A percentile compares a stretch with the other conserved stretches of the same genome.
Evolutionary conservation across 495 filamentous ascomycete genomes (phyloP).

Genomic region (Hyaloscypha hepaticicola): DNA sequence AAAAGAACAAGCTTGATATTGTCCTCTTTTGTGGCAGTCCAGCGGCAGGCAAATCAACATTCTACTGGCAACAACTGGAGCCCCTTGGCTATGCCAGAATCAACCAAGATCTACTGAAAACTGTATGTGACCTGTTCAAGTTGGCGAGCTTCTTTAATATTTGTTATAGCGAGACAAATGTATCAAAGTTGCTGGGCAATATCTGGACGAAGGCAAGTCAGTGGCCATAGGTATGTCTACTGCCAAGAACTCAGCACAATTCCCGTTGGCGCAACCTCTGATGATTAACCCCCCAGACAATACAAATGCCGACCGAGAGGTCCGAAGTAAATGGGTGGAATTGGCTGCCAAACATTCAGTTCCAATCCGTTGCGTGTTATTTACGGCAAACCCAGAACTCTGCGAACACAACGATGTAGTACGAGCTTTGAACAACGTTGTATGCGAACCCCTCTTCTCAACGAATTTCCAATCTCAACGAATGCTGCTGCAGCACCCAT

Average conservation of each 20-base stretch:
- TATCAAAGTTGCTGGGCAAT: slow-evolving; percentile 68
- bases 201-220: slow-evolving; percentile 61
- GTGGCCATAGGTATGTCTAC: slow-evolving; percentile 69
- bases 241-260: neutral
- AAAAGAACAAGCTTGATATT: slow-evolving; percentile 66
- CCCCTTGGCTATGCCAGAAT: slow-evolving; percentile 80
- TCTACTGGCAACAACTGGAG: slow-evolving; percentile 76
- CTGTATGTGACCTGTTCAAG: slow-evolving; percentile 44
- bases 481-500: neutral
- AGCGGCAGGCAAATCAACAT: slow-evolving; percentile 86
- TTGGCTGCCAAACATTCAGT: slow-evolving; percentile 68
- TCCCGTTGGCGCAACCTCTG: neutral
- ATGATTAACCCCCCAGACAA: slow-evolving; percentile 62
- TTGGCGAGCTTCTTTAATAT: neutral
- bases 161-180: slow-evolving; percentile 69
- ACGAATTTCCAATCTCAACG: slow-evolving; percentile 7
- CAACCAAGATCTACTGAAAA: slow-evolving; percentile 90
- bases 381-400: slow-evolving; percentile 67
- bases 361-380: slow-evolving; percentile 83
- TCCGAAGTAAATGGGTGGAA: slow-evolving; percentile 69
- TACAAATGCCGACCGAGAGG: slow-evolving; percentile 81
- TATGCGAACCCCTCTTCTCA: slow-evolving; percentile 29
- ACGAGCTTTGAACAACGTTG: slow-evolving; percentile 63
- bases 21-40: slow-evolving; percentile 87
- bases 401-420: slow-evolving; percentile 92